These are phyloP conservation scores for Corymbia citriodora DNA, from an alignment of 441 rosid species.

Conservation along the genomic window DNA sequence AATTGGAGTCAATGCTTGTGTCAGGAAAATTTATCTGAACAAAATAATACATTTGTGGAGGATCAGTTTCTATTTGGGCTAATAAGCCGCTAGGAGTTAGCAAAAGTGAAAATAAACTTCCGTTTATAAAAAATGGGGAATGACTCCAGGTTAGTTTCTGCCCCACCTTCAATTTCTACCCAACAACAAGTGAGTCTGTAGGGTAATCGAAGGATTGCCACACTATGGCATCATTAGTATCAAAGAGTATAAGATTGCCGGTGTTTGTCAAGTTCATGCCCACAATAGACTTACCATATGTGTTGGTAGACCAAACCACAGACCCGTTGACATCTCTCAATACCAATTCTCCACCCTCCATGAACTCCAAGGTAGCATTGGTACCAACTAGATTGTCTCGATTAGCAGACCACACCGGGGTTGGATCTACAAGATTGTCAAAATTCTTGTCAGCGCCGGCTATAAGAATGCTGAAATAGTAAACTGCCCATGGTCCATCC, in stretches of 20 bases:
- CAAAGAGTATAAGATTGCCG: background rate
- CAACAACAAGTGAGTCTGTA: background rate
- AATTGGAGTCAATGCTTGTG: background rate
- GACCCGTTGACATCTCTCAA: background rate
- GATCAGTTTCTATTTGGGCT: background rate
- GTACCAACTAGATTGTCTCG: background rate
- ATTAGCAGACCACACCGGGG: constrained; percentile 13
- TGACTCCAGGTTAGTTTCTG: too few species aligned
- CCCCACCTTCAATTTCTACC: background rate
- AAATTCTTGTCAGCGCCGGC: background rate
- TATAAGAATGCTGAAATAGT: constrained; percentile 14
- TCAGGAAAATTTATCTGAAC: background rate
- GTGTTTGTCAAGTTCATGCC: background rate
- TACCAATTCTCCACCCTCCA: constrained; percentile 2
- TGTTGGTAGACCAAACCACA: background rate
- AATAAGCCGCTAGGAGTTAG: background rate
- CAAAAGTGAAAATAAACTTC: background rate
- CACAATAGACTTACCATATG: background rate
- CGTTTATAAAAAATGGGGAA: too few species aligned
- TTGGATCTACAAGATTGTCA: background rate
- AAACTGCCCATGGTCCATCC: constrained; percentile 1
- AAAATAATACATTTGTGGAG: background rate
- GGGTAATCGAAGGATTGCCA: background rate
- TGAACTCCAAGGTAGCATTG: background rate
- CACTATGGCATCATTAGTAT: background rate